Base-by-base conservation (phyloP, 2,329 filamentous ascomycete species). In the Paracoccidioides brasiliensis region DNA sequence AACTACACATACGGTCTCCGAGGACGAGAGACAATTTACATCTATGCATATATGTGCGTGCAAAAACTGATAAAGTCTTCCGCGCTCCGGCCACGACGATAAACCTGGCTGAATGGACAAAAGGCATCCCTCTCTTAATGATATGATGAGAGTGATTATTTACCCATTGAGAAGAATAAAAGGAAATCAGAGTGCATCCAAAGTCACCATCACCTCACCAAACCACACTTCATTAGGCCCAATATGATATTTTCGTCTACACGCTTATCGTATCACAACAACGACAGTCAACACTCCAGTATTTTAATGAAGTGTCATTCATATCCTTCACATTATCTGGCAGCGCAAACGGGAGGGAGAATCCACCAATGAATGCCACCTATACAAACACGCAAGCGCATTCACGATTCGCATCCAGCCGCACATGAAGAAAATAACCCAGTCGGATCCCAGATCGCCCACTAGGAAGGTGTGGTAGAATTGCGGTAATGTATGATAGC, bases 281-380 rank as follows among this genome's bases (percentile, higher is more conserved):
- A 80, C 71, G 9, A 78, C 67, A 0, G 76, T 77, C 58, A 79
- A 66, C 1, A 76, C 78, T 10, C 76, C 77, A 1, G 74, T 76
- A 59, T 80, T 80, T 76, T 46, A 80, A 62, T 60, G 70, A 76
- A 10, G 73, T 71, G 62, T 80, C 80, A 60, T 80, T 81, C 78
- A 81, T 80, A 3, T 66, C 71, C 37, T 66, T 63, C 2, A 74
- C 73, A 56, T 71, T 64, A 5, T 74, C 72, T 9, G 76, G 74
- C 52, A 78, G 60, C 0, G 68, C 64, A 57, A 73, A 78, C 0
- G 78, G 80, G 69, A 83, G 82, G 63, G 78, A 81, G 67, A 79
- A 83, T 56, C 83, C 76, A n/a, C 80, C 69, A 54, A 79, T 72
- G 60, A 82, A 82, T 22, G 80, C 68, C 1, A 74, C 62, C 55